phyloP scores from a whole-genome alignment of 2,329 filamentous ascomycete genomes.

The Trichoderma semiorbis region DNA sequence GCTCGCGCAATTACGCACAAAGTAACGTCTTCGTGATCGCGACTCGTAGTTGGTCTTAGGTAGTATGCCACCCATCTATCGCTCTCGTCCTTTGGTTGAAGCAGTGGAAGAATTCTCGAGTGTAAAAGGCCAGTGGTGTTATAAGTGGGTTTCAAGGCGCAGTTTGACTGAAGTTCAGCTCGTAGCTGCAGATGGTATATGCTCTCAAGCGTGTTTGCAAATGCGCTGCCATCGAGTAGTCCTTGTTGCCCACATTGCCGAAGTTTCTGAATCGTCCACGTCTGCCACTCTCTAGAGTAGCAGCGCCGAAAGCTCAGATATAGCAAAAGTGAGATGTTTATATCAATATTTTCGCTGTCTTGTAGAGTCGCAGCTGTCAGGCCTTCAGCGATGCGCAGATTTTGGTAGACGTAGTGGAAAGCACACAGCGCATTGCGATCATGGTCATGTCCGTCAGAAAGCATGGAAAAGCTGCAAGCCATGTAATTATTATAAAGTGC shows the following conservation, averaged over 20 bases:
- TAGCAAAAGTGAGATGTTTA: neutral
- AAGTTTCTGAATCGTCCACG: neutral
- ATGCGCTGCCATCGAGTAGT: neutral
- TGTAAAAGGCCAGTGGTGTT: neutral
- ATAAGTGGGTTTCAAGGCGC: neutral
- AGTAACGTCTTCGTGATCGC: neutral
- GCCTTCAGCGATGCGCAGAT: neutral
- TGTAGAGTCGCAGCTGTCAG: neutral
- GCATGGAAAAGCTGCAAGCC: neutral
- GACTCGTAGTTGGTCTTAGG: neutral
- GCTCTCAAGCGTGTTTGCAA: neutral
- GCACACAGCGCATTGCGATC: neutral
- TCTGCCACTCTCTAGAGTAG: neutral
- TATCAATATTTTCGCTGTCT: neutral
- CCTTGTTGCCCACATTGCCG: neutral
- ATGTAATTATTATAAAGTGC: neutral
- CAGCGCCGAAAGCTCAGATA: neutral
- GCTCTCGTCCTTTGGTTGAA: neutral
- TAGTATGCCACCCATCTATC: neutral
- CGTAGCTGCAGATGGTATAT: neutral
- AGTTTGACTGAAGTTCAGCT: neutral
- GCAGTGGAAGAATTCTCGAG: neutral
- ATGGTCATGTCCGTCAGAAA: neutral
- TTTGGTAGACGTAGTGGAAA: neutral
- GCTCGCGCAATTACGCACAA: neutral